Evolutionary conservation across 345 rosid species (phyloP).

Genomic region (Lumnitzera racemosa): DNA sequence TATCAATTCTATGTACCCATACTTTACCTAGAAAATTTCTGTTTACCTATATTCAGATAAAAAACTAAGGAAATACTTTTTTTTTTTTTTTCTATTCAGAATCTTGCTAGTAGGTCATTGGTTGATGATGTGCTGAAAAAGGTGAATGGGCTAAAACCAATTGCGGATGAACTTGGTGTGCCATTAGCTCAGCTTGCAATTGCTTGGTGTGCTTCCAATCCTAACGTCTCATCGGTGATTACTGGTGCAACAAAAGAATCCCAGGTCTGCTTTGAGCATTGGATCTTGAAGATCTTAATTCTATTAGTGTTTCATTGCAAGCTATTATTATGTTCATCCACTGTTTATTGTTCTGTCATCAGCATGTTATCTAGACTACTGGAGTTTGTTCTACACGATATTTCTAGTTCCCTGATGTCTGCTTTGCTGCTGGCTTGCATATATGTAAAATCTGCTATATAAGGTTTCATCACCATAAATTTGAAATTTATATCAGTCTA

Average conservation of each 20-base stretch:
- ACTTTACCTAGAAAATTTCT: too few species aligned
- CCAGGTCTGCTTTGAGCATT: slow-evolving; percentile 47
- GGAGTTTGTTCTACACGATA: too few species aligned
- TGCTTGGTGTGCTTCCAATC: slow-evolving; percentile 99
- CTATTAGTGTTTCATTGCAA: neutral
- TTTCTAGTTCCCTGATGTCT: too few species aligned
- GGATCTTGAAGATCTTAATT: neutral
- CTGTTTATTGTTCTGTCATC: too few species aligned
- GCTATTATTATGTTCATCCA: too few species aligned
- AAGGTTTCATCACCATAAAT: too few species aligned
- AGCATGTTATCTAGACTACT: too few species aligned
- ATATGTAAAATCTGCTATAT: too few species aligned
- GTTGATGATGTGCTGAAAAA: slow-evolving; percentile 89
- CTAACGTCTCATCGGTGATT: slow-evolving; percentile 88
- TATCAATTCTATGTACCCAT: neutral
- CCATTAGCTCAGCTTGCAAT: slow-evolving; percentile 91
- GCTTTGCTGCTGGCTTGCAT: too few species aligned
- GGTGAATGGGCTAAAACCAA: slow-evolving; percentile 87
- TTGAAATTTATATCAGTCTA: too few species aligned
- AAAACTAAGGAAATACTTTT: slow-evolving; percentile 2
- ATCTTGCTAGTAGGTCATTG: slow-evolving; percentile 84
- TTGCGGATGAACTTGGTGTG: slow-evolving; percentile 97
- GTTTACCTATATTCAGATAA: neutral
- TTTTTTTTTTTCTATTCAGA: slow-evolving; percentile 28
- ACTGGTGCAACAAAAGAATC: slow-evolving; percentile 97